Evolutionary conservation across 2,329 filamentous ascomycete species (phyloP), one percentile per base, ranked within the genome.

Genomic region (Didymella arachidicola): DNA sequence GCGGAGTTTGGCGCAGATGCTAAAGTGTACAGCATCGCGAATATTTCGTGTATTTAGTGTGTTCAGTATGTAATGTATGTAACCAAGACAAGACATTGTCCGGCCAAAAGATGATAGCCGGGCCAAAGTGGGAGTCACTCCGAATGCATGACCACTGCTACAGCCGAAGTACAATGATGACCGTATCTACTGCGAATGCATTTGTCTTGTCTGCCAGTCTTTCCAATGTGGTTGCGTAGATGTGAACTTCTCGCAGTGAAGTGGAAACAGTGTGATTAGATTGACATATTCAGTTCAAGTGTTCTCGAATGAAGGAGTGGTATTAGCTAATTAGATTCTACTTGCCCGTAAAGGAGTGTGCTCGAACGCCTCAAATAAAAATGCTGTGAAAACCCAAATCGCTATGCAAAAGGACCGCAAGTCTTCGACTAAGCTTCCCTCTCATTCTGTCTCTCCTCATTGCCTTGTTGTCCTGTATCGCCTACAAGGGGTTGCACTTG

Each of bases 271-370:
- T 11, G 36, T 19, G 16, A 19, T 19, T 22, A 3, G 22, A 22
- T 22, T 22, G 16, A 41, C 11, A 22, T 19, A 22, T 8, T 10
- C 29, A 36, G 18, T 34, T 14, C 27, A 55, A 26, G 2, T 25
- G 16, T 25, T 44, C 26, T 27, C 7, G 16, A 4, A 30, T 36
- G 36, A 60, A 53, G 47, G 48, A 60, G 57, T 49, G 57, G 25
- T 38, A 56, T 60, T 56, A 60, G 52, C 47, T 53, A 44, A 51
- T 34, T 47, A 55, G 44, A 39, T 45, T 60, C 43, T 49, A 44
- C 25, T 39, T 41, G 34, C 6, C 30, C 11, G 19, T 49, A 11
- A 60, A 56, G 48, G 57, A 60, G 46, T 45, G 48, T 60, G 57
- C 49, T 55, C 26, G 16, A 43, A 53, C 32, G 18, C 25, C 19